These are phyloP conservation scores for Trapa bicornis DNA, from an alignment of 345 rosid species.

Conservation along the genomic window DNA sequence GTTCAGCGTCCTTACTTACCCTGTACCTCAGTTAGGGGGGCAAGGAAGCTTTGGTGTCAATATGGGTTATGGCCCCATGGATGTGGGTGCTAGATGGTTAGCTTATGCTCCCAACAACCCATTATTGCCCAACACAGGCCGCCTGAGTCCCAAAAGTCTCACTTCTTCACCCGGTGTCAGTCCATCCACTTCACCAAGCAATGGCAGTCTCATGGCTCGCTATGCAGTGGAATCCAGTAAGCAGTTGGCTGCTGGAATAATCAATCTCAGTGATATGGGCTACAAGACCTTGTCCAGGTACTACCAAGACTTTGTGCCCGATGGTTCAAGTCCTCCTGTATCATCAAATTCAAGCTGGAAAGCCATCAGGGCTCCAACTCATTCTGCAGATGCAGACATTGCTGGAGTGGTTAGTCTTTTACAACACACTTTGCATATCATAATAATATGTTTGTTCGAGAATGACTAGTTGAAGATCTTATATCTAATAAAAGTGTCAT, in stretches of 20 bases:
- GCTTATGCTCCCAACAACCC: slow-evolving; percentile 90
- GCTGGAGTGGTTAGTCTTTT: slow-evolving; percentile 79
- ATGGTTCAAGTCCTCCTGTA: slow-evolving; percentile 57
- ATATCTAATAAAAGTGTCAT: not conserved
- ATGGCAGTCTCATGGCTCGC: slow-evolving; percentile 73
- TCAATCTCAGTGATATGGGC: slow-evolving; percentile 82
- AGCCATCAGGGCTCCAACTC: slow-evolving; percentile 47
- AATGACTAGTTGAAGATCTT: not conserved
- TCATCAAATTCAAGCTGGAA: slow-evolving; percentile 75
- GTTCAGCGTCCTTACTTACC: slow-evolving; percentile 86
- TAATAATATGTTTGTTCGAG: not conserved
- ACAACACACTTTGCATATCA: not conserved
- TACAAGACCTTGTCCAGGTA: slow-evolving; percentile 77
- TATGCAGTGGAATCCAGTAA: slow-evolving; percentile 97
- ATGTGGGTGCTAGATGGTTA: slow-evolving; percentile 92
- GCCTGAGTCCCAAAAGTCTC: slow-evolving; percentile 88
- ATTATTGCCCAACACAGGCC: slow-evolving; percentile 59
- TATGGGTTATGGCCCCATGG: slow-evolving; percentile 95
- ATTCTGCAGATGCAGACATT: slow-evolving; percentile 57
- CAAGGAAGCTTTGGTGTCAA: slow-evolving; percentile 65
- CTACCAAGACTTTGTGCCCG: slow-evolving; percentile 75
- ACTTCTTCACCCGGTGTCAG: slow-evolving; percentile 87
- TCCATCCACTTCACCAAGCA: slow-evolving; percentile 91
- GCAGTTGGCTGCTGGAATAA: slow-evolving; percentile 73
- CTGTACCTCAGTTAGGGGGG: slow-evolving; percentile 75